Conservation (phyloP, 2,329 filamentous ascomycete genomes). For the Macrophomina phaseolina region DNA sequence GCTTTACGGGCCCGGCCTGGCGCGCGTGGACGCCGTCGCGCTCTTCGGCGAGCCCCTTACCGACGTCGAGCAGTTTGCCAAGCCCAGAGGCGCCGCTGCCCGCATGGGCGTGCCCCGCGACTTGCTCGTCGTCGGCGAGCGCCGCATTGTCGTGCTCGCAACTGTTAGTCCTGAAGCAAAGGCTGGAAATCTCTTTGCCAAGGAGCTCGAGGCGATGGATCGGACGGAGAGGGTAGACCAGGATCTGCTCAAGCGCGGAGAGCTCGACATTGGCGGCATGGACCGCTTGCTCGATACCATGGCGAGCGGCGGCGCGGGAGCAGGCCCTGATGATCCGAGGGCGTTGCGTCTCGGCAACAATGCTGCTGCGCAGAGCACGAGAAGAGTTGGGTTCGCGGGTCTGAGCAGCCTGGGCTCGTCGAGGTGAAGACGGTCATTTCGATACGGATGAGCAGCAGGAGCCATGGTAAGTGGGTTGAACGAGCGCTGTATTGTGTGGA, state of each 20-base stretch:
- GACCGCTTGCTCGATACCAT: conserved; percentile 51
- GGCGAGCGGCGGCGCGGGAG: conserved; percentile 28
- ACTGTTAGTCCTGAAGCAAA: conserved; percentile 38
- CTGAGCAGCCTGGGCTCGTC: conserved; percentile 21
- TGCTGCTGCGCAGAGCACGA: background rate
- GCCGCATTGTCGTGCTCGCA: conserved; percentile 52
- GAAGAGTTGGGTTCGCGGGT: conserved; percentile 28
- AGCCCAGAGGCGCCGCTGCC: conserved; percentile 43
- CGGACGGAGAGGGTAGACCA: conserved; percentile 45
- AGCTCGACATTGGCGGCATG: conserved; percentile 56
- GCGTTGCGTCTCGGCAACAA: conserved; percentile 3
- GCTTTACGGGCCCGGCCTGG: conserved; percentile 48
- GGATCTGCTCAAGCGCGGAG: conserved; percentile 50
- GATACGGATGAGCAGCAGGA: too few relatives aligned
- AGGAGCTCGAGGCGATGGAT: conserved; percentile 39
- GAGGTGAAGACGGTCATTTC: background rate
- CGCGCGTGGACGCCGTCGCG: conserved; percentile 49
- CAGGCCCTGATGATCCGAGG: background rate
- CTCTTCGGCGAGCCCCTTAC: conserved; percentile 51
- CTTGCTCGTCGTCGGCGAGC: conserved; percentile 50
- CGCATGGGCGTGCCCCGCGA: conserved; percentile 53
- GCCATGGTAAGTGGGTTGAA: conserved; percentile 12
- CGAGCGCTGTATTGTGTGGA: too few relatives aligned
- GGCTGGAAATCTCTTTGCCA: conserved; percentile 38
- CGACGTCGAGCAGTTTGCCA: conserved; percentile 50